phyloP scores from a whole-genome alignment of 1,284 basidiomycete genomes.

The Ustilago lituana region DNA sequence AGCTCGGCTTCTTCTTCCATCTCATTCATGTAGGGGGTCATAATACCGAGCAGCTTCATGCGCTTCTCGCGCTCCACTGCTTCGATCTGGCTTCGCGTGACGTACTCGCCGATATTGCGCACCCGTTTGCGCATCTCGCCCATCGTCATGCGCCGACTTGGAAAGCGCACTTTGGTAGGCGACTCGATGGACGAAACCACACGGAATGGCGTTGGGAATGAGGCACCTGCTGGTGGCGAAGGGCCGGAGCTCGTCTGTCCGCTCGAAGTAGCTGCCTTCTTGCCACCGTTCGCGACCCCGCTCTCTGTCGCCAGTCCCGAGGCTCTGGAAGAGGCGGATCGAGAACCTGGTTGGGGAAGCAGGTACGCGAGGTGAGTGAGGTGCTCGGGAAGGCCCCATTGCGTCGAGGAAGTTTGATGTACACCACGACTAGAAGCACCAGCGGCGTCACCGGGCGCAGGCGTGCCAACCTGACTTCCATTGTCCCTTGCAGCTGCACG shows the following conservation, averaged over 20 bases:
- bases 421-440: conserved; percentile 11
- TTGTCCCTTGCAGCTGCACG: conserved; percentile 37
- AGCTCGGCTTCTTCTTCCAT: conserved; percentile 76
- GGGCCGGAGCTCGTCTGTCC: conserved; percentile 24
- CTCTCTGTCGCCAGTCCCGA: conserved; percentile 6
- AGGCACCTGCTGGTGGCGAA: conserved; percentile 68
- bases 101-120: conserved; percentile 88
- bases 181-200: conserved; percentile 73
- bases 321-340: conserved; percentile 68
- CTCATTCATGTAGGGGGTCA: conserved; percentile 30
- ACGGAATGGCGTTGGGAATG: conserved; percentile 73
- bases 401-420: conserved; percentile 74
- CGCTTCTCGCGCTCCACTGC: conserved; percentile 66
- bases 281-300: conserved; percentile 12
- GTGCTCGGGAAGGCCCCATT: conserved; percentile 94
- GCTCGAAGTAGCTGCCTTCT: conserved; percentile 24
- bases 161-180: conserved; percentile 92
- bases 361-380: conserved; percentile 85
- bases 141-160: conserved; percentile 89
- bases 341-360: conserved; percentile 75
- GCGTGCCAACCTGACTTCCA: conserved; percentile 52
- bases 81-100: conserved; percentile 68
- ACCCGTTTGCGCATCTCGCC: conserved; percentile 97
- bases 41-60: conserved; percentile 73
- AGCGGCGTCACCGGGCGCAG: conserved; percentile 39